A percentile compares a stretch with the other conserved stretches of the same genome.
Evolutionary conservation across 176 grass and related monocot genomes (phyloP).

Genomic region (Ampelocalamus luodianensis): DNA sequence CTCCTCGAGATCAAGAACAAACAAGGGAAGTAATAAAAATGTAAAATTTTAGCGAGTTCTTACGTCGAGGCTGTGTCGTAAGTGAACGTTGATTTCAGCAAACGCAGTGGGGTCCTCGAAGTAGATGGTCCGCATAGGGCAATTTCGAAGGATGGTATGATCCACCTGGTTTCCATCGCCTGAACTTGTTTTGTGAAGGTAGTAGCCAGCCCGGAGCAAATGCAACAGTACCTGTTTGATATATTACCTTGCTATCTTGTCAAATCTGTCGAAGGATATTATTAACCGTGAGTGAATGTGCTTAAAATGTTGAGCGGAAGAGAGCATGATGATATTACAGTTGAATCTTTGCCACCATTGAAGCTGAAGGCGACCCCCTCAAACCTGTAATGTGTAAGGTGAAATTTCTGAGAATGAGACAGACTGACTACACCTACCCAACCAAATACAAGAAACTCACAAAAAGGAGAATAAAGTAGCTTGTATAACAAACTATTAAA

Average conservation of each 20-base stretch:
- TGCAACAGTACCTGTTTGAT: conserved; percentile 59
- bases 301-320: background rate
- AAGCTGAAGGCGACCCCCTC: conserved; percentile 79
- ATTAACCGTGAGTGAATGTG: background rate
- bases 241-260: background rate
- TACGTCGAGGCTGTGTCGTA: conserved; percentile 58
- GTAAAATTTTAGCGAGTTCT: conserved; percentile 15
- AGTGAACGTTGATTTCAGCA: conserved; percentile 66
- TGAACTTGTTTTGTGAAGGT: conserved; percentile 52
- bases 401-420: conserved; percentile 1
- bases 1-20: background rate
- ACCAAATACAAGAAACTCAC: background rate
- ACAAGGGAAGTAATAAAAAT: background rate
- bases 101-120: conserved; percentile 66
- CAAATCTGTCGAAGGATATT: background rate
- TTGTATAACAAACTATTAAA: background rate
- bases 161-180: conserved; percentile 23
- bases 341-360: conserved; percentile 79
- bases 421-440: background rate
- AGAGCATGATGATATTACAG: conserved; percentile 42
- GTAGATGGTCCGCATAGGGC: conserved; percentile 77
- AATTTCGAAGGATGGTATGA: conserved; percentile 39
- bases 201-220: conserved; percentile 72
- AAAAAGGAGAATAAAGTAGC: background rate
- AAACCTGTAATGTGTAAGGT: conserved; percentile 43